Conservation (phyloP, 208 protist species). For the Leishmania arabica region DNA sequence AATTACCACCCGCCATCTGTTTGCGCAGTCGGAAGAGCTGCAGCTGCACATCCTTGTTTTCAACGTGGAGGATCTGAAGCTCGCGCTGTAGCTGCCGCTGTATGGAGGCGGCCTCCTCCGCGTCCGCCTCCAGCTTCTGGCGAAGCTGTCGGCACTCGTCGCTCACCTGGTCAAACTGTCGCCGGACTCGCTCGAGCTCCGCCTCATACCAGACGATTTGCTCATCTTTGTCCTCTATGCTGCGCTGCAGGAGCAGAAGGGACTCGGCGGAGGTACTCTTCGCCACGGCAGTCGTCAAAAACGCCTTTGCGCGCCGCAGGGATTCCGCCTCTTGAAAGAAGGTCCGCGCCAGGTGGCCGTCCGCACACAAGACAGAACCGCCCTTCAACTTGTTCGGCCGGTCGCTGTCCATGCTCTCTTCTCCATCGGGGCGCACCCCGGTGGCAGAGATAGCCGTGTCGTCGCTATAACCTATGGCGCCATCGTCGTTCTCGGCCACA, state of each 20-base stretch:
- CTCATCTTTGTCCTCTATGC: constrained; percentile 57
- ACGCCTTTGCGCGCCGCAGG: constrained; percentile 71
- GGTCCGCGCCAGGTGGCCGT: constrained; percentile 28
- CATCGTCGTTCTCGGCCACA: constrained; percentile 1
- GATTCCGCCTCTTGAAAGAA: constrained; percentile 84
- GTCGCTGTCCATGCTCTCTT: not conserved
- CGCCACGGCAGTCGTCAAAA: constrained; percentile 52
- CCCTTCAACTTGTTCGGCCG: too few species aligned
- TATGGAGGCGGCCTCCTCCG: constrained; percentile 23
- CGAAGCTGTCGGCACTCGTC: constrained; percentile 52
- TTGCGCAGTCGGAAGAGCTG: constrained; percentile 87
- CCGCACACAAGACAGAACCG: not conserved
- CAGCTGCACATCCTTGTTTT: constrained; percentile 90
- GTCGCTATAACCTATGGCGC: not conserved
- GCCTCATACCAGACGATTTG: constrained; percentile 63
- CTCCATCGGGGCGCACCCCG: too few species aligned
- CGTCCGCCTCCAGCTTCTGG: constrained; percentile 38
- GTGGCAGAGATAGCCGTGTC: not conserved
- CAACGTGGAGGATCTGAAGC: constrained; percentile 63
- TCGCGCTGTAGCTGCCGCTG: constrained; percentile 51
- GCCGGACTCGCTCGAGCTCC: constrained; percentile 67
- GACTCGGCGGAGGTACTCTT: constrained; percentile 58
- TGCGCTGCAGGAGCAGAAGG: constrained; percentile 46
- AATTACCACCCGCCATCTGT: constrained; percentile 62
- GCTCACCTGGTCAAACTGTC: constrained; percentile 62